A percentile compares a stretch with the other conserved stretches of the same genome.
These are phyloP conservation scores for Trifolium pratense DNA, from an alignment of 306 rosid species.

Conservation along the genomic window DNA sequence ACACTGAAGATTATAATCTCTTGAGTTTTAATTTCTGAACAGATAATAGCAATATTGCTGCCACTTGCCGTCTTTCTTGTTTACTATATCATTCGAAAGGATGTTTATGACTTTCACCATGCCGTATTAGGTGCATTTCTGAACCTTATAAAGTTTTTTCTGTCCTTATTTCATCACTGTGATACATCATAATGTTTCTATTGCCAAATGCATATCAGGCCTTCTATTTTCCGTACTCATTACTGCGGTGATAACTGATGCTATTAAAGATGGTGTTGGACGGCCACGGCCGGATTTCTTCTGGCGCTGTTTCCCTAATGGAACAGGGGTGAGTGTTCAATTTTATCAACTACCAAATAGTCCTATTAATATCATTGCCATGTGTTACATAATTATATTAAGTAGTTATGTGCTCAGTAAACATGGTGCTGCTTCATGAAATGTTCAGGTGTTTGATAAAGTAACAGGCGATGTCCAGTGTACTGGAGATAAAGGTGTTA, in stretches of 20 bases:
- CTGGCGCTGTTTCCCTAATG: conserved; percentile 98
- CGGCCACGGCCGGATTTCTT: conserved; percentile 96
- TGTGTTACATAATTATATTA: conserved; percentile 33
- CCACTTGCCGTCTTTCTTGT: conserved; percentile 60
- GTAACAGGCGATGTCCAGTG: conserved; percentile 65
- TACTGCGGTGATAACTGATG: conserved; percentile 85
- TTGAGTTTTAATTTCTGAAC: conserved; percentile 39
- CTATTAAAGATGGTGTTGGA: conserved; percentile 92
- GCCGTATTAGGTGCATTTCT: conserved; percentile 72
- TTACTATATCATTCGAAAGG: conserved; percentile 74
- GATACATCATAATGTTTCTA: conserved; percentile 1
- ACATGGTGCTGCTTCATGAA: conserved; percentile 34
- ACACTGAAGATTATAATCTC: conserved; percentile 34
- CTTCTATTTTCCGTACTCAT: conserved; percentile 81
- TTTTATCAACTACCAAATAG: conserved; percentile 15
- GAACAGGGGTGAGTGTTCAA: conserved; percentile 66
- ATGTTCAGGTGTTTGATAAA: conserved; percentile 68
- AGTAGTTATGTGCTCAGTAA: conserved; percentile 36
- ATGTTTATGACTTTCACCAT: conserved; percentile 90
- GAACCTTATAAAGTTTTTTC: conserved; percentile 17
- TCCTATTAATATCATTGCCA: conserved; percentile 20
- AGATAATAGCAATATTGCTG: conserved; percentile 74
- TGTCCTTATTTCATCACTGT: conserved; percentile 19
- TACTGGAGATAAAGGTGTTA: conserved; percentile 64
- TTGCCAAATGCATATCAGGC: conserved; percentile 59